Base-by-base conservation (phyloP, 305 asterid genomes). In the Solanum hybrid region DNA sequence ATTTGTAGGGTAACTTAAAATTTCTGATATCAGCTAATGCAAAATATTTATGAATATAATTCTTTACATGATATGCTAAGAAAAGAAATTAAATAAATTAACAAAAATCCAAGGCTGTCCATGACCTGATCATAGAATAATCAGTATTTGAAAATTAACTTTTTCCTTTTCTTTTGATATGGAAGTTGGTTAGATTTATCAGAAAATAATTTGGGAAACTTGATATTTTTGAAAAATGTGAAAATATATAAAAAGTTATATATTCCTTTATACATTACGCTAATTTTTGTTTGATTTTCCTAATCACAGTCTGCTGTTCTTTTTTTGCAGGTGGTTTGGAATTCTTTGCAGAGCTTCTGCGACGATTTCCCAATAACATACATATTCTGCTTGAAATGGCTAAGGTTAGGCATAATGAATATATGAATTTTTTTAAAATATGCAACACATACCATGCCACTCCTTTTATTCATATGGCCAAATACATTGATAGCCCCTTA, bases 351-450 rank as follows among this genome's bases (percentile, higher is more conserved):
- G 99, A 97, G 93, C 98, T 97, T 91, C 94, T 97, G 91, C 98
- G 94, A 91, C 97, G 98, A 90, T 97, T 97, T 93, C 99, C 99
- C 36, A 94, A 95, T 94, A 97, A 96, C 91, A 86, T 94, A 89
- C 99, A 97, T 93, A 90, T 97, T 89, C 92, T 97, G 91, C 98
- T 97, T 88, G 99, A 97, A 94, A 97, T 96, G 97, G 99, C 99
- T 45, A 97, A 97, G 99, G 99, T 97, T 89, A 91, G 93, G 89
- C 70, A 27, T 10, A 85, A 57, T 31, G 88, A 57, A 24, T 32
- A 10, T 31, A 75, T 51, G 75, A 4, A 3, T 10, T 26, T 29
- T 86, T 1, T 1, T 0, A 5, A 39, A 87, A 51, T 73, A 75
- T 34, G 27, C 72, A 27, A 26, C 5, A 2, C 68, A 27, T 82